Conservation (phyloP, 306 rosid species). For the Lathyrus tuberosus region DNA sequence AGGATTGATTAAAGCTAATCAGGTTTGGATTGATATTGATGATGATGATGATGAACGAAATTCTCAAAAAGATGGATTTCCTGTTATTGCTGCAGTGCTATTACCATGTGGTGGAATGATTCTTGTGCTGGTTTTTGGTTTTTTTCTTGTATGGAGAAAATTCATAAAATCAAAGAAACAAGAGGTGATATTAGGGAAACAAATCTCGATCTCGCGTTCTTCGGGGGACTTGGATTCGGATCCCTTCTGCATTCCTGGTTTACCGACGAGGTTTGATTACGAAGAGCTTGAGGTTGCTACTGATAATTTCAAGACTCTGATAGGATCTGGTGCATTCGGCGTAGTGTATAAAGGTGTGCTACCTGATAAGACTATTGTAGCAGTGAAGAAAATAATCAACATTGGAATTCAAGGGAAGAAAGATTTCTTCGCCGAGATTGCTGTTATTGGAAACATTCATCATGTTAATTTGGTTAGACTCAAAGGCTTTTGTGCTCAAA, state of each 20-base stretch:
- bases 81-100: conserved; percentile 62
- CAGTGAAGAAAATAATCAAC: conserved; percentile 84
- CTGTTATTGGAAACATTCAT: conserved; percentile 81
- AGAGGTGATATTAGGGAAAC: conserved; percentile 54
- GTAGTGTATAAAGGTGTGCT: conserved; percentile 78
- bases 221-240: conserved; percentile 68
- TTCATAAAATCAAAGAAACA: conserved; percentile 35
- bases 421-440: conserved; percentile 91
- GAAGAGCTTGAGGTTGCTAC: conserved; percentile 79
- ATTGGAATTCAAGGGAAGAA: conserved; percentile 81
- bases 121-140: conserved; percentile 45
- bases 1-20: conserved; percentile 63
- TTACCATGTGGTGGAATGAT: conserved; percentile 59
- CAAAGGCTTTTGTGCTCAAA: conserved; percentile 82
- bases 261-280: conserved; percentile 76
- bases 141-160: conserved; percentile 66
- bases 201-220: conserved; percentile 45
- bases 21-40: neutral
- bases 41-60: neutral
- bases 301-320: conserved; percentile 65
- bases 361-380: conserved; percentile 70
- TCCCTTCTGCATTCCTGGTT: conserved; percentile 80
- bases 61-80: conserved; percentile 47
- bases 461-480: conserved; percentile 83
- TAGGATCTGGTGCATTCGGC: conserved; percentile 95